Base-by-base conservation (phyloP, 2,329 filamentous ascomycete genomes). In the Bisporella sp. region DNA sequence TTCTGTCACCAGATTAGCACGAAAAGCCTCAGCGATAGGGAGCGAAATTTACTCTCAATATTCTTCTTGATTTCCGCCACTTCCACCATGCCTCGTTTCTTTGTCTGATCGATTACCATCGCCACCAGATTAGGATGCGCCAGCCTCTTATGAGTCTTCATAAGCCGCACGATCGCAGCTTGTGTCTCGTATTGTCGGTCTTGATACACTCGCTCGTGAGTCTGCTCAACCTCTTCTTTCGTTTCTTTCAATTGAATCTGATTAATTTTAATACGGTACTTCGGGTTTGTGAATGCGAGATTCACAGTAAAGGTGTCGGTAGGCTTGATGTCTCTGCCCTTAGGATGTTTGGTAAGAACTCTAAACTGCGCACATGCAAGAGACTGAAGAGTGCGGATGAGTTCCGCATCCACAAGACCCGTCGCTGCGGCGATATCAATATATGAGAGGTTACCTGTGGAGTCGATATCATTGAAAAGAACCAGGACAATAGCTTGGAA, bases 231-330 rank as follows among this genome's bases (percentile, higher is more conserved):
- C 70, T 99, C 93, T 64, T 92, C 87, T 62, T 87, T 87, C 1
- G 93, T 97, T 71, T 99, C 93, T 70, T 93, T 95, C 46, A 96
- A 79, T 70, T 99, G 93, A 60, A 99, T 93, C 70, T 96, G 92
- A 71, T 97, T 99, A 74, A 99, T 96, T 74, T 99, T 99, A 71
- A 99, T 84, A 50, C 90, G 83, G 69, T 88, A 87, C 68, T 93
- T 95, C 21, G 84, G 78, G 64, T 96, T 86, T 2, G 73, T 73
- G 69, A 99, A 99, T 12, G 67, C 66, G 42, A 77, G 69, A 71
- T 96, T 96, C 63, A 95, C 84, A 0, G 81, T 81, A 63, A 99
- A 99, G 0, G 84, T 87, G 69, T 99, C 95, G 0, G 80, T 88
- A 1, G 74, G 64, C 52, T 79, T 78, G 58, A 99, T 82, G 0